Percentiles rank a stretch among this genome's conserved stretches.
Evolutionary conservation across 768 basidiomycete species (phyloP).

Genomic region (Favolaschia claudopus): DNA sequence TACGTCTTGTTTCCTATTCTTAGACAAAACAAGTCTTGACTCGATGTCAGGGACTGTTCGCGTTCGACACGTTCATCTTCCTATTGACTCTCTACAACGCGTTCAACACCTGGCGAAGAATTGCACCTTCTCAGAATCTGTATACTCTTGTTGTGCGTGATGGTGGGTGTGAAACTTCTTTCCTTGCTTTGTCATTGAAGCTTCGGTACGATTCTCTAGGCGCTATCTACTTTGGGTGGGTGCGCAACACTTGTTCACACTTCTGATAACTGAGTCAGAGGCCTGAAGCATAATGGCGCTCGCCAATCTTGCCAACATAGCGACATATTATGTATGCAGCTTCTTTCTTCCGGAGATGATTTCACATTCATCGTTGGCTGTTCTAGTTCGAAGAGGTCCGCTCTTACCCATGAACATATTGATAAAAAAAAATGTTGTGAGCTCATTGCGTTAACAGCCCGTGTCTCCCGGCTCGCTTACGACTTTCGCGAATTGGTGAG

Average conservation of each 20-base stretch:
- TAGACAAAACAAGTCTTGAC: neutral
- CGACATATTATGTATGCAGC: constrained; percentile 2
- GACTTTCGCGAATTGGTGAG: neutral
- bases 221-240: neutral
- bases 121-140: neutral
- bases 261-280: neutral
- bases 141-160: neutral
- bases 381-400: neutral
- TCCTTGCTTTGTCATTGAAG: neutral
- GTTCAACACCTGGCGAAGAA: neutral
- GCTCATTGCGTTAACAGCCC: neutral
- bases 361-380: neutral
- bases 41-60: neutral
- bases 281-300: constrained; percentile 6
- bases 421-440: no score
- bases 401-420: neutral
- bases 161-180: neutral
- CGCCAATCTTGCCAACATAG: constrained; percentile 2
- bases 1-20: neutral
- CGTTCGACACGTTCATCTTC: neutral
- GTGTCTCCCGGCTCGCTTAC: neutral
- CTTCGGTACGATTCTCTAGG: neutral
- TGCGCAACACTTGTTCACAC: neutral
- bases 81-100: neutral
- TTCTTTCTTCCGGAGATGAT: neutral